Conservation (phyloP, 169 alveolate genomes). For the Plasmodium berghei region DNA sequence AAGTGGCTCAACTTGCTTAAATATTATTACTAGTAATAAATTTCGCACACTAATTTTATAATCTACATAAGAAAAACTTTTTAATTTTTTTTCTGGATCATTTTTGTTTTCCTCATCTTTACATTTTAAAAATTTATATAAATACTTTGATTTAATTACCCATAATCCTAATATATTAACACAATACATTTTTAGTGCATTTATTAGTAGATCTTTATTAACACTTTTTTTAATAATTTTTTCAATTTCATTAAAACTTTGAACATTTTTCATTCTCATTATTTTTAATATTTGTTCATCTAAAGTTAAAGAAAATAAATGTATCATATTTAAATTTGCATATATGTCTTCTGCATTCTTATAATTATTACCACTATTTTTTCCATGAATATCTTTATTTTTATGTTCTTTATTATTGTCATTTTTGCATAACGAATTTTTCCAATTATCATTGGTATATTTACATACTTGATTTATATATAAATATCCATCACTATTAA, state of each 20-base stretch:
- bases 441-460: slow-evolving; percentile 20
- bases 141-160: slow-evolving; percentile 74
- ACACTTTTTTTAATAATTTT: slow-evolving; percentile 49
- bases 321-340: slow-evolving; percentile 41
- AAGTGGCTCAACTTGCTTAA: slow-evolving; percentile 68
- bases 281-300: slow-evolving; percentile 70
- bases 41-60: slow-evolving; percentile 72
- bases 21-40: slow-evolving; percentile 52
- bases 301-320: slow-evolving; percentile 58
- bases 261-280: slow-evolving; percentile 74
- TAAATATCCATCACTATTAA: slow-evolving; percentile 52
- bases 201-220: slow-evolving; percentile 18
- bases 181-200: slow-evolving; percentile 52
- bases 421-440: neutral
- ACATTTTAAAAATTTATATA: slow-evolving; percentile 73
- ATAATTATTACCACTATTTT: neutral
- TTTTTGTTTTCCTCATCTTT: slow-evolving; percentile 51
- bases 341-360: slow-evolving; percentile 40
- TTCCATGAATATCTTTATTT: neutral
- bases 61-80: slow-evolving; percentile 61
- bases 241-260: slow-evolving; percentile 35
- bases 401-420: slow-evolving; percentile 12
- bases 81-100: neutral
- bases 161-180: slow-evolving; percentile 63
- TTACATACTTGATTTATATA: slow-evolving; percentile 51